Conservation (phyloP, 306 rosid species). For the Vigna nakashimae region DNA sequence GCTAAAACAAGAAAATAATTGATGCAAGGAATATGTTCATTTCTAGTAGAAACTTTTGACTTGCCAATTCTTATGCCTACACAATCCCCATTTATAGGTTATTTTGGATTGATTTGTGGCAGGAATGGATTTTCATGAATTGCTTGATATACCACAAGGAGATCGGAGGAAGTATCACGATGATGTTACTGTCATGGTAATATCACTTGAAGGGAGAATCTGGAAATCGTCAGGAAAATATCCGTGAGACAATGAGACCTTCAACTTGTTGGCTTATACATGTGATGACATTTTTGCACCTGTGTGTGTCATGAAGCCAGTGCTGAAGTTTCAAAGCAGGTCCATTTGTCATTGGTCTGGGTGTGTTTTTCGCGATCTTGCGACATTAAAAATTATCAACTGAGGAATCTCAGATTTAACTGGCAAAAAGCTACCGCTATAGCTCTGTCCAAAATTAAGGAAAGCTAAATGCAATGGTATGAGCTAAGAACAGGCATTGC, state of each 20-base stretch:
- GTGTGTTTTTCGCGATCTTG: slow-evolving; percentile 40
- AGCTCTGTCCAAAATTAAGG: slow-evolving; percentile 49
- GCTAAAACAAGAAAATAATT: too few species aligned
- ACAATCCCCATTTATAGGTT: slow-evolving; percentile 26
- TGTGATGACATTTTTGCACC: slow-evolving; percentile 47
- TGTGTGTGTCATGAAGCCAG: slow-evolving; percentile 45
- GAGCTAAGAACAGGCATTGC: slow-evolving; percentile 52
- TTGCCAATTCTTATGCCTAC: not conserved
- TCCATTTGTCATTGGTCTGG: slow-evolving; percentile 64
- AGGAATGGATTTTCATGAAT: slow-evolving; percentile 98
- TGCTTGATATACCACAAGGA: slow-evolving; percentile 98
- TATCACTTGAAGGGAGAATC: slow-evolving; percentile 99
- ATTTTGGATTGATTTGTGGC: slow-evolving; percentile 44
- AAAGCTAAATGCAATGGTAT: slow-evolving; percentile 53
- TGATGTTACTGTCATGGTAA: slow-evolving; percentile 96
- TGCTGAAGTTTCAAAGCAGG: slow-evolving; percentile 55
- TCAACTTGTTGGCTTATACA: slow-evolving; percentile 42
- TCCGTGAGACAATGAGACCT: slow-evolving; percentile 69
- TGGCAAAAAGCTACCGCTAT: slow-evolving; percentile 47
- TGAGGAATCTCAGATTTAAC: slow-evolving; percentile 46
- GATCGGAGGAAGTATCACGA: slow-evolving; percentile 97
- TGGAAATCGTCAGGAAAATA: slow-evolving; percentile 99
- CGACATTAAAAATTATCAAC: slow-evolving; percentile 53
- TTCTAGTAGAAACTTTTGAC: slow-evolving; percentile 9
- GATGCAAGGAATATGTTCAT: not conserved